phyloP scores from a whole-genome alignment of 805 yeast species.

The Saccharomycopsis vini region DNA sequence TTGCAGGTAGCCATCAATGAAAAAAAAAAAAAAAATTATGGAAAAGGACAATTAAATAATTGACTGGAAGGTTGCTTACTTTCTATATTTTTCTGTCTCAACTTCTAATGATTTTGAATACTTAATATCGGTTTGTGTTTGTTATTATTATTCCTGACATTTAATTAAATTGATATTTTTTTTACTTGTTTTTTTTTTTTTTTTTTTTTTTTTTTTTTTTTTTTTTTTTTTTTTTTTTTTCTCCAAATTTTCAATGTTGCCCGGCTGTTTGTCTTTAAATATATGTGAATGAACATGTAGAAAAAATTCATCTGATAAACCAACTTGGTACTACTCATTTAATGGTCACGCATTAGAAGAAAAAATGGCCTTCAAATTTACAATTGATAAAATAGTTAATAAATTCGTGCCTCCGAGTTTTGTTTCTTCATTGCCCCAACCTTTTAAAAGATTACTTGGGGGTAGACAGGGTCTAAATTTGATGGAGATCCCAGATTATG shows the following conservation, averaged over 20 bases:
- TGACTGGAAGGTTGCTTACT: not conserved
- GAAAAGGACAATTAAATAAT: not conserved
- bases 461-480: constrained; percentile 17
- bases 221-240: not conserved
- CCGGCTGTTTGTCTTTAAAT: not conserved
- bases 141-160: too few species aligned
- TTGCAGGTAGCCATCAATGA: too few species aligned
- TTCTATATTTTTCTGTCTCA: not conserved
- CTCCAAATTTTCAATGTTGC: not conserved
- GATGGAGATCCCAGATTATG: constrained; percentile 29
- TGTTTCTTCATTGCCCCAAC: constrained; percentile 29
- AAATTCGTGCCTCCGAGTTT: constrained; percentile 17
- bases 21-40: too few species aligned
- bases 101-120: too few species aligned
- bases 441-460: constrained; percentile 34
- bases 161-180: too few species aligned
- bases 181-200: not conserved
- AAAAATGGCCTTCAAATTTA: constrained; percentile 8
- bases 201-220: not conserved
- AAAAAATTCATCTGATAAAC: too few species aligned
- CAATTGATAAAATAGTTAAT: constrained; percentile 6
- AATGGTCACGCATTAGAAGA: not conserved
- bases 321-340: too few species aligned
- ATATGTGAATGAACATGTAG: too few species aligned
- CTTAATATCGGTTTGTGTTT: too few species aligned